These are phyloP conservation scores for Stellera chamaejasme DNA, from an alignment of 345 rosid genomes.

Conservation along the genomic window DNA sequence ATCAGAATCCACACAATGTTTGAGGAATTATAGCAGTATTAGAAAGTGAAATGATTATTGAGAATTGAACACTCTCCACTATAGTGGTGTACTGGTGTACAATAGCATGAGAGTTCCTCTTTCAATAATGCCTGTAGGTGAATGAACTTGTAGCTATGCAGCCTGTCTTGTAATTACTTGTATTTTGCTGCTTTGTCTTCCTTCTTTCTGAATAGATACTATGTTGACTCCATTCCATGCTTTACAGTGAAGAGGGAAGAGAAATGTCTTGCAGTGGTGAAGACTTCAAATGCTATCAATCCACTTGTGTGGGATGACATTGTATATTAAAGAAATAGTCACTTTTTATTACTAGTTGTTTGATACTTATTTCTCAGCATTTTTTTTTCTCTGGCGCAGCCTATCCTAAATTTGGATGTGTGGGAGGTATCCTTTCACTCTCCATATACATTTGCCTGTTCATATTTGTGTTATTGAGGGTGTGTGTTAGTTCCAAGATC, in stretches of 20 bases:
- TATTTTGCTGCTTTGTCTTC: too few relatives aligned
- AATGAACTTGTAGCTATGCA: slow-evolving; percentile 1
- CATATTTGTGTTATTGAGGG: too few relatives aligned
- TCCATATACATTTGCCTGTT: background rate
- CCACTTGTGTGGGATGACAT: slow-evolving; percentile 86
- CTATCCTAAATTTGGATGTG: slow-evolving; percentile 75
- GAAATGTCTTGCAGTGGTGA: slow-evolving; percentile 53
- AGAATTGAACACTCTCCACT: too few relatives aligned
- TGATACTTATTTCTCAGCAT: slow-evolving; percentile 1
- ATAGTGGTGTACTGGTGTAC: too few relatives aligned
- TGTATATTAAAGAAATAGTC: slow-evolving; percentile 33
- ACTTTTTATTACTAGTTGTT: background rate
- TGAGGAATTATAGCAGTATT: background rate
- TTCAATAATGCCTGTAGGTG: background rate
- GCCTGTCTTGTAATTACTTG: too few relatives aligned
- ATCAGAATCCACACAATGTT: too few relatives aligned
- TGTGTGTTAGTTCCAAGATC: too few relatives aligned
- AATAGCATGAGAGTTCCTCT: background rate
- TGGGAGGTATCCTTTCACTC: slow-evolving; percentile 69
- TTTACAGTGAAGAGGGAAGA: slow-evolving; percentile 78
- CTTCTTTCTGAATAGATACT: too few relatives aligned
- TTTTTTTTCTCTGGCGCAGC: slow-evolving; percentile 51
- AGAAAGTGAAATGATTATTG: background rate
- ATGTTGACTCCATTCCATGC: background rate
- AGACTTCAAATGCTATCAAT: slow-evolving; percentile 66